Evolutionary conservation across 2,329 filamentous ascomycete species (phyloP), one percentile per base, ranked within the genome.

Genomic region (Exserohilum rostratum): DNA sequence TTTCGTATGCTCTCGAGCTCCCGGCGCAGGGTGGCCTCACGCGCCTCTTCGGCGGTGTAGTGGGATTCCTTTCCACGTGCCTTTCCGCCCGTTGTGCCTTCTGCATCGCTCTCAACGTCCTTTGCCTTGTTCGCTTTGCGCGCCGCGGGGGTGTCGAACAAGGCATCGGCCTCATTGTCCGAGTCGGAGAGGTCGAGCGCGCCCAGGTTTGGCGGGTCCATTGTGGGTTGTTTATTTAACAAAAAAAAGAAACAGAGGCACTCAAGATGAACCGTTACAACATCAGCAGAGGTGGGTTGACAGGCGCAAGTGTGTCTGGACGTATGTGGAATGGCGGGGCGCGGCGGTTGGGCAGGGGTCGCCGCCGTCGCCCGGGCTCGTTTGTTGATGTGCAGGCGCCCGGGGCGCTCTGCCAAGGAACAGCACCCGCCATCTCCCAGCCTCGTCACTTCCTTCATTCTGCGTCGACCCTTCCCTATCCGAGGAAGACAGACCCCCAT

Each of bases 1-100:
- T 89, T 89, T 54, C 89, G 87, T 29, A 99, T 87, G 43, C 88
- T 90, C 59, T 92, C 87, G 25, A 98, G 79, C 76, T 99, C 95
- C 50, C 84, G 87, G 13, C 85, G 87, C 64, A 99, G 79, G 12
- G 86, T 84, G 2, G 86, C 86, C 58, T 96, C 91, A 40, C 90
- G 88, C 17, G 84, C 82, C 68, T 90, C 86, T 64, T 89, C 83
- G 3, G 81, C 78, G 58, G 89, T 87, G 66, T 86, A 86, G 45
- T 82, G 76, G 37, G 81, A 81, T 54, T 83, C 80, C 60, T 76
- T 71, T 31, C 59, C 57, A 50, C 71, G 72, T 74, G 84, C 67
- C 60, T 69, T 71, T 55, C 60, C 57, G 22, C 59, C 55, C 6
- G 72, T 68, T 48, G 74, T 53, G 79, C 85, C 63, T 76, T 81